A percentile compares a stretch with the other conserved stretches of the same genome.
Evolutionary conservation across 345 rosid genomes (phyloP).

Genomic region (Lepidium africanum): DNA sequence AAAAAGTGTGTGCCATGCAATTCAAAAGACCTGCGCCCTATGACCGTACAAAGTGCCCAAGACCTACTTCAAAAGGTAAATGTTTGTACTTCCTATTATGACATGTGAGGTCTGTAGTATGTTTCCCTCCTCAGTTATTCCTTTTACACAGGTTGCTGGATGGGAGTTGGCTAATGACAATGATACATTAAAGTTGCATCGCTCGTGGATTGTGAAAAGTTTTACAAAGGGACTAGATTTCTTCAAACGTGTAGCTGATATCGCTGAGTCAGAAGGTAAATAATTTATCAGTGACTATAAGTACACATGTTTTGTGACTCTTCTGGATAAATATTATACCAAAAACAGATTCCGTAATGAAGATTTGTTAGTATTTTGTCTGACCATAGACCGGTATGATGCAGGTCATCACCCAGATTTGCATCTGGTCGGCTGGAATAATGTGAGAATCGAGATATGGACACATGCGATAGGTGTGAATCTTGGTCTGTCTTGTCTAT

Average conservation of each 20-base stretch:
- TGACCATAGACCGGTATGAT: constrained; percentile 7
- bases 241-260: constrained; percentile 60
- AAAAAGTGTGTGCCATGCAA: constrained; percentile 90
- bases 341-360: not conserved
- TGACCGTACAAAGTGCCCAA: constrained; percentile 71
- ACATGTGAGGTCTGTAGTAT: not conserved
- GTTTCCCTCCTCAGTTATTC: not conserved
- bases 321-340: not conserved
- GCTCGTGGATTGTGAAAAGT: constrained; percentile 67
- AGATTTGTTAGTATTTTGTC: not conserved
- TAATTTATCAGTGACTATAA: not conserved
- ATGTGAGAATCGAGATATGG: constrained; percentile 84
- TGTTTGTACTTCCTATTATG: not conserved
- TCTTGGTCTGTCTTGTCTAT: not conserved
- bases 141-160: constrained; percentile 47
- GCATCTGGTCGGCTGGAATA: constrained; percentile 98
- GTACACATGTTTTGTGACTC: not conserved
- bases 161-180: constrained; percentile 76
- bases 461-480: constrained; percentile 85
- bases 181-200: constrained; percentile 59
- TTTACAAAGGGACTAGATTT: constrained; percentile 78
- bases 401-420: constrained; percentile 98
- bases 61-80: constrained; percentile 52
- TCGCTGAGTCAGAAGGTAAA: constrained; percentile 87
- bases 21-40: constrained; percentile 66